Evolutionary conservation across 2,329 filamentous ascomycete species (phyloP), one percentile per base, ranked within the genome.

Genomic region (Macrophomina phaseolina): DNA sequence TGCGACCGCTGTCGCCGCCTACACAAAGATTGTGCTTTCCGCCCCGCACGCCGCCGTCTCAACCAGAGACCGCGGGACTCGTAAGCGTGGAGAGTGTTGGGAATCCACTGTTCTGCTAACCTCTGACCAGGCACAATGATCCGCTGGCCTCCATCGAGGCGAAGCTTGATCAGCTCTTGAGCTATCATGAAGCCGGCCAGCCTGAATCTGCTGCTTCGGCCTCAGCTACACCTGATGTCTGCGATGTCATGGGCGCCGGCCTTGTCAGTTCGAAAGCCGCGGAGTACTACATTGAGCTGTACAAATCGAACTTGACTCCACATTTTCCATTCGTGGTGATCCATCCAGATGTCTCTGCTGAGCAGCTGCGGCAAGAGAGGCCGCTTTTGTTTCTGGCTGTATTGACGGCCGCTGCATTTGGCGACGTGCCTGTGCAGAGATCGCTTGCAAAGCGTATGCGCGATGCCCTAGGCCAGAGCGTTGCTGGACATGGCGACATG

Each of bases 321-420:
- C 48, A 58, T 0, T 74, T 75, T 46, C 73, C 73, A 2, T 75
- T 75, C 51, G 70, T 75, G 11, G 49, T 74, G 0, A 49, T 74
- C 23, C 67, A 70, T 3, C 56, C n/a, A 3, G 64, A 64, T 9
- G 55, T 45, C 1, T 65, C 68, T 34, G 69, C 65, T 3, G 58
- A 69, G 11, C 56, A 65, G 0, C 49, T 75, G 14, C 71, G 71
- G 1, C 69, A 52, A 16, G 48, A 74, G 12, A 73, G 72, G 16
- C 78, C 77, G 1, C 77, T 81, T 45, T 69, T 80, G 1, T 77
- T 81, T 45, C 71, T 78, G 45, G 70, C 73, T 5, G 71, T 80
- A 14, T 69, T 81, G 63, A 68, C 73, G 36, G 70, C 71, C 0
- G 72, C 70, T 8, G 68, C 71, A n/a, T 71, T 72, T 48, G 69